Evolutionary conservation across 441 rosid genomes (phyloP).

Genomic region (Bocquillonia castaneifolia): DNA sequence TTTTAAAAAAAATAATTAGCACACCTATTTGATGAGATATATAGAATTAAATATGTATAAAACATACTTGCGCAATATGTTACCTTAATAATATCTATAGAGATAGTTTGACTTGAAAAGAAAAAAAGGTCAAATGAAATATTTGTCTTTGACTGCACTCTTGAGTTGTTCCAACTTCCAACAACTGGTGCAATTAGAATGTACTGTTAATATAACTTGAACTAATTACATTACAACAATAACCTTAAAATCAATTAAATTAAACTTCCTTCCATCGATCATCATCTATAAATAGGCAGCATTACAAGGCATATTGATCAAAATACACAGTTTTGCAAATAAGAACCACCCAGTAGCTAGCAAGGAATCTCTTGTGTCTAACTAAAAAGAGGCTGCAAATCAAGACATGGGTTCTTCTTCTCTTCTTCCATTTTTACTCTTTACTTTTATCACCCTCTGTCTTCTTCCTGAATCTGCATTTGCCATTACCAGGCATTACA

Average conservation of each 20-base stretch:
- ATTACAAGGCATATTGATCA: not conserved
- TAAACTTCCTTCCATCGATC: not conserved
- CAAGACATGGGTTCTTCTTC: conserved; percentile 35
- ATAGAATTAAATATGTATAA: too few species aligned
- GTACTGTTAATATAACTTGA: not conserved
- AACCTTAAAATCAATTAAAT: not conserved
- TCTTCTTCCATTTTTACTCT: conserved; percentile 25
- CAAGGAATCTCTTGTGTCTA: not conserved
- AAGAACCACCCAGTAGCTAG: not conserved
- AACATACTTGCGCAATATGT: too few species aligned
- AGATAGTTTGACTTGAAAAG: conserved; percentile 17
- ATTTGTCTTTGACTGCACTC: conserved; percentile 31
- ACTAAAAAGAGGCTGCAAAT: not conserved
- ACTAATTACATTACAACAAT: not conserved
- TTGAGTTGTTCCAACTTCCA: conserved; percentile 25
- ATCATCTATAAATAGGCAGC: conserved; percentile 9
- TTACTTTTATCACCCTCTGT: conserved; percentile 22
- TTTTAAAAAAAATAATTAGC: too few species aligned
- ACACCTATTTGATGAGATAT: too few species aligned
- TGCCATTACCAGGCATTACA: conserved; percentile 37
- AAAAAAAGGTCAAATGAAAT: conserved; percentile 24
- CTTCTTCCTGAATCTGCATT: conserved; percentile 23
- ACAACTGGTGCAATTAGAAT: not conserved
- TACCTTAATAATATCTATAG: not conserved
- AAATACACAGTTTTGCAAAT: not conserved